These are phyloP conservation scores for Sesbania bispinosa DNA, from an alignment of 306 rosid species.

Conservation along the genomic window DNA sequence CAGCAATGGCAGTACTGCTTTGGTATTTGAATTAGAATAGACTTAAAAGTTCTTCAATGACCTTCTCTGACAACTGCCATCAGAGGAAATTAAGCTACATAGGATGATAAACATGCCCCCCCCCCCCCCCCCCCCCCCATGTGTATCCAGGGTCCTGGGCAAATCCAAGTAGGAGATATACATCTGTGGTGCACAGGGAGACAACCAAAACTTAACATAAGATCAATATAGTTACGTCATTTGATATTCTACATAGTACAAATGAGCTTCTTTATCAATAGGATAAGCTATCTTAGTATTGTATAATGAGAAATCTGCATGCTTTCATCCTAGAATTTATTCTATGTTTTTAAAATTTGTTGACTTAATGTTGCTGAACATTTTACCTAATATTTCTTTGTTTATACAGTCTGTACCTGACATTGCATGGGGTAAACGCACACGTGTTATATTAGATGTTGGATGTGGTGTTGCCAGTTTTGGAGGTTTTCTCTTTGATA, in stretches of 20 bases:
- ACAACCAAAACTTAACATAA: neutral
- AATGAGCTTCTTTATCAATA: neutral
- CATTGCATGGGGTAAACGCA: constrained; percentile 86
- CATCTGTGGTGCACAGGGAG: neutral
- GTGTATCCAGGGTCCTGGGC: neutral
- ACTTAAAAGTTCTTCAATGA: neutral
- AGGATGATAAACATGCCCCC: neutral
- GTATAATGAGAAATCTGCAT: neutral
- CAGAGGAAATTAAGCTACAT: neutral
- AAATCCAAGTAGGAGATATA: neutral
- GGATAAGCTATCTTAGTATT: neutral
- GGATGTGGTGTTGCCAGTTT: constrained; percentile 99
- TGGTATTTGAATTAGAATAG: neutral
- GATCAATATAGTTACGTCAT: neutral
- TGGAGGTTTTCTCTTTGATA: constrained; percentile 93
- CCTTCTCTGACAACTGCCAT: neutral
- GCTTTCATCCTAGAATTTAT: neutral
- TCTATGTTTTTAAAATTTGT: neutral
- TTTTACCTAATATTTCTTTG: constrained; percentile 20
- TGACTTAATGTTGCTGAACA: constrained; percentile 14
- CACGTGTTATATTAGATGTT: constrained; percentile 89
- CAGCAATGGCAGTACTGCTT: neutral
- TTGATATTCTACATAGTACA: neutral
- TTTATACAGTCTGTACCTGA: constrained; percentile 66
- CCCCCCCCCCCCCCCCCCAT: no score